Conservation (phyloP, 352 stramenopile species). For the Phytopythium aichiense region DNA sequence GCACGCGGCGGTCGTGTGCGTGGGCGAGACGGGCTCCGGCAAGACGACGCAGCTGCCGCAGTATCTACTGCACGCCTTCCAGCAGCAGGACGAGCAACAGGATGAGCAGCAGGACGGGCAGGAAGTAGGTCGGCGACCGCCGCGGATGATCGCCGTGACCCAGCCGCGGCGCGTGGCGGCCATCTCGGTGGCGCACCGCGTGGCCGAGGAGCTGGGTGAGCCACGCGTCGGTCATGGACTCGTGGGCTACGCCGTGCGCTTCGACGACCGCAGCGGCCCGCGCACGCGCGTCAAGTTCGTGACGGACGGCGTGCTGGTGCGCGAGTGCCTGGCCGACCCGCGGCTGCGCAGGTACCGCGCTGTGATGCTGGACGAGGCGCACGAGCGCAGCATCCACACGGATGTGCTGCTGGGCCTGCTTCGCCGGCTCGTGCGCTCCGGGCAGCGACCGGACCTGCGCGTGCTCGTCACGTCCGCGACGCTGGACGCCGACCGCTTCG, state of each 20-base stretch:
- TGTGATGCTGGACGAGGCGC: constrained; percentile 96
- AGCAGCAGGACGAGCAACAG: too few species aligned
- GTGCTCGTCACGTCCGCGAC: constrained; percentile 94
- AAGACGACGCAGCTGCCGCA: constrained; percentile 99
- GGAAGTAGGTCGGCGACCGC: too few species aligned
- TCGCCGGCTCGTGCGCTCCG: constrained; percentile 56
- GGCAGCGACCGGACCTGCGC: constrained; percentile 79
- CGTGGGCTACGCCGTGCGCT: constrained; percentile 97
- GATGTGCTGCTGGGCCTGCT: constrained; percentile 97
- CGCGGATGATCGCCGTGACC: constrained; percentile 69
- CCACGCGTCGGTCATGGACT: constrained; percentile 21
- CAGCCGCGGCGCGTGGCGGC: constrained; percentile 96
- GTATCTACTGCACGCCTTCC: constrained; percentile 94
- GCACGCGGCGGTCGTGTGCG: constrained; percentile 68
- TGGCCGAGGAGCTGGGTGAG: constrained; percentile 94
- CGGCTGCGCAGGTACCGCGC: constrained; percentile 78
- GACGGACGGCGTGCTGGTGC: constrained; percentile 77
- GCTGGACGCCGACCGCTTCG: constrained; percentile 84
- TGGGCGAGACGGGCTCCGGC: constrained; percentile 95
- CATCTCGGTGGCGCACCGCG: constrained; percentile 96
- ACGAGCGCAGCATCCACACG: constrained; percentile 97
- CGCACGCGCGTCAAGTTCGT: constrained; percentile 82
- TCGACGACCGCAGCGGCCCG: constrained; percentile 89
- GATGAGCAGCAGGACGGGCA: too few species aligned
- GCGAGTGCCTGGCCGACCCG: constrained; percentile 76